Evolutionary conservation across 140 eudicot species (phyloP).

Genomic region (Erigeron philadelphicus): DNA sequence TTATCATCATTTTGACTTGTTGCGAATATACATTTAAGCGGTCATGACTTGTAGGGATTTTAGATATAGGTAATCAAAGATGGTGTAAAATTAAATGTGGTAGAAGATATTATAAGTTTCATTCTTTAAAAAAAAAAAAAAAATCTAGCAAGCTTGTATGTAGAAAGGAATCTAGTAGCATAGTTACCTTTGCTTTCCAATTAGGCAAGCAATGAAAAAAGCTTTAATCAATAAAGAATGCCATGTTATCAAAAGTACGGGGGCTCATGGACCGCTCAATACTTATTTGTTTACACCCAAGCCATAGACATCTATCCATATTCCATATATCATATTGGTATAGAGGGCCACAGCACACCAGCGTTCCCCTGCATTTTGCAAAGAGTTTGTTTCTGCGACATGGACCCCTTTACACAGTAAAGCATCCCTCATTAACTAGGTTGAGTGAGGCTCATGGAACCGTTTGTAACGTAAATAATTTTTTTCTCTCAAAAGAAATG

Average conservation of each 20-base stretch:
- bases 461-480: background rate
- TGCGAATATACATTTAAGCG: background rate
- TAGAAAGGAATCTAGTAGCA: constrained; percentile 21
- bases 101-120: too few relatives aligned
- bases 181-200: constrained; percentile 28
- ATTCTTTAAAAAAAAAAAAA: too few relatives aligned
- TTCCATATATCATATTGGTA: constrained; percentile 13
- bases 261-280: constrained; percentile 31
- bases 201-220: constrained; percentile 31
- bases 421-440: constrained; percentile 1
- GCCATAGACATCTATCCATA: constrained; percentile 8
- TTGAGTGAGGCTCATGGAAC: background rate
- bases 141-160: constrained; percentile 5
- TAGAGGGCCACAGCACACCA: constrained; percentile 20
- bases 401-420: constrained; percentile 10
- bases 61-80: background rate
- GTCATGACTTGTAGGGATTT: constrained; percentile 9
- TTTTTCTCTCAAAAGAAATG: background rate
- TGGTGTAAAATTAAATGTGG: too few relatives aligned
- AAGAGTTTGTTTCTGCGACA: constrained; percentile 3
- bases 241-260: constrained; percentile 18
- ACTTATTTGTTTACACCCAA: constrained; percentile 13
- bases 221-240: constrained; percentile 26
- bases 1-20: constrained; percentile 5
- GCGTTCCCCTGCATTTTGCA: constrained; percentile 2